Percentiles rank a stretch among this genome's conserved stretches.
Conservation (phyloP, 1,139 yeast species). For the Saccharomyces hybrid region DNA sequence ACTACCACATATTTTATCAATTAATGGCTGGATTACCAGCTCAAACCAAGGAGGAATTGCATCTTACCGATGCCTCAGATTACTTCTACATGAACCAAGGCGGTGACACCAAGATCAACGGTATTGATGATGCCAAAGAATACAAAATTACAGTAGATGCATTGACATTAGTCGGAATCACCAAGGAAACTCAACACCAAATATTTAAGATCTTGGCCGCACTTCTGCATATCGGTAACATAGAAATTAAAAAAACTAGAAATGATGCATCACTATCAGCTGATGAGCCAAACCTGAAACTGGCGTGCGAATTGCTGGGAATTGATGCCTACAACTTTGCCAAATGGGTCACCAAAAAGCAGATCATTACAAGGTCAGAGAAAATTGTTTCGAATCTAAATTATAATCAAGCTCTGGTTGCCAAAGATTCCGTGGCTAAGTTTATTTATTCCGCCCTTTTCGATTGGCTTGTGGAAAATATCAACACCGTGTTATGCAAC, state of each 20-base stretch:
- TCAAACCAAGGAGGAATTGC: constrained; percentile 51
- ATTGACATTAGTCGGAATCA: constrained; percentile 71
- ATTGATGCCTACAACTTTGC: constrained; percentile 69
- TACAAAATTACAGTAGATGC: constrained; percentile 73
- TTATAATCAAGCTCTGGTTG: constrained; percentile 80
- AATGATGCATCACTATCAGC: constrained; percentile 75
- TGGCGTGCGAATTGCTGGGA: constrained; percentile 83
- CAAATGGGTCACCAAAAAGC: constrained; percentile 92
- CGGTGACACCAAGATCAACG: constrained; percentile 63
- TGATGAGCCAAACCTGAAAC: constrained; percentile 79
- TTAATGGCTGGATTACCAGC: constrained; percentile 69
- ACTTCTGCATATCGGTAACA: constrained; percentile 87
- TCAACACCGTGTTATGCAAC: constrained; percentile 78
- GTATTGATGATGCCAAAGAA: constrained; percentile 80
- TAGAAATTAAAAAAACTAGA: constrained; percentile 79
- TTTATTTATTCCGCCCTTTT: constrained; percentile 88
- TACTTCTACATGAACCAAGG: constrained; percentile 89
- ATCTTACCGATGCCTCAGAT: constrained; percentile 58
- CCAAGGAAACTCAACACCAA: constrained; percentile 49
- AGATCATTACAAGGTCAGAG: constrained; percentile 85
- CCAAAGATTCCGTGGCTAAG: constrained; percentile 94
- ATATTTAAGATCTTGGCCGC: constrained; percentile 84
- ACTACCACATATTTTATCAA: constrained; percentile 95
- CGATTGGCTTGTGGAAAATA: constrained; percentile 90
- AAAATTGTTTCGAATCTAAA: constrained; percentile 80